A percentile compares a stretch with the other conserved stretches of the same genome.
Evolutionary conservation across 2,329 filamentous ascomycete species (phyloP).

Genomic region (Sporothrix phasma): DNA sequence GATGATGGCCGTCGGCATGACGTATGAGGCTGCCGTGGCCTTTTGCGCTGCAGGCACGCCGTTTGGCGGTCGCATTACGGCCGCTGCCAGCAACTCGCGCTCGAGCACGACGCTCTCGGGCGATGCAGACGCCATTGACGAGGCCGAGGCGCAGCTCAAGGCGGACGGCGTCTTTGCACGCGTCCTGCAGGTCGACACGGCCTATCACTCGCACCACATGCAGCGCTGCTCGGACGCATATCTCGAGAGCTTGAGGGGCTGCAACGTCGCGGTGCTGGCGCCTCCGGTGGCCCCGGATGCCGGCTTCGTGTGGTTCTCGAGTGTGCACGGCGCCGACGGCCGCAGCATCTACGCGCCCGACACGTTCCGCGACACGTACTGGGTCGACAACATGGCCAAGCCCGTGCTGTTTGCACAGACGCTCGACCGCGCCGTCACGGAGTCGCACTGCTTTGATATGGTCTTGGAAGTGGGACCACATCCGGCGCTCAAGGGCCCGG

Average conservation of each 20-base stretch:
- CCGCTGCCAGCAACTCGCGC: slow-evolving; percentile 27
- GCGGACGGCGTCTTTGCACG: slow-evolving; percentile 26
- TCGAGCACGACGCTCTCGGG: slow-evolving; percentile 30
- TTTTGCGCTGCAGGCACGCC: slow-evolving; percentile 19
- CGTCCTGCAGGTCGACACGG: slow-evolving; percentile 33
- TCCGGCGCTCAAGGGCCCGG: slow-evolving; percentile 21
- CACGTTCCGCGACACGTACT: slow-evolving; percentile 22
- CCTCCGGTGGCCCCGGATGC: slow-evolving; percentile 11
- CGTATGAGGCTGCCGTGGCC: slow-evolving; percentile 22
- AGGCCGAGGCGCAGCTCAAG: slow-evolving; percentile 20
- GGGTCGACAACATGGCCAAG: slow-evolving; percentile 25
- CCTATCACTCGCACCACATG: slow-evolving; percentile 44
- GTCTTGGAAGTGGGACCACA: slow-evolving; percentile 26
- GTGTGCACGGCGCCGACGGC: slow-evolving; percentile 25
- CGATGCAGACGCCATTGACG: slow-evolving; percentile 24
- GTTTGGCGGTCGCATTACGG: slow-evolving; percentile 23
- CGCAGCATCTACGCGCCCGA: slow-evolving; percentile 10
- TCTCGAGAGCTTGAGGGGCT: slow-evolving; percentile 23
- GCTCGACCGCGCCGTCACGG: slow-evolving; percentile 13
- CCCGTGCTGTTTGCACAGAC: slow-evolving; percentile 25
- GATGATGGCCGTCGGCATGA: slow-evolving; percentile 30
- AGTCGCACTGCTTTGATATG: slow-evolving; percentile 15
- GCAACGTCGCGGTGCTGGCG: slow-evolving; percentile 20
- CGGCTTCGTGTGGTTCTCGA: slow-evolving; percentile 31
- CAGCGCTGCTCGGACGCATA: slow-evolving; percentile 27